Base-by-base conservation (phyloP, 2,329 filamentous ascomycete genomes). In the Hypocrella siamensis region DNA sequence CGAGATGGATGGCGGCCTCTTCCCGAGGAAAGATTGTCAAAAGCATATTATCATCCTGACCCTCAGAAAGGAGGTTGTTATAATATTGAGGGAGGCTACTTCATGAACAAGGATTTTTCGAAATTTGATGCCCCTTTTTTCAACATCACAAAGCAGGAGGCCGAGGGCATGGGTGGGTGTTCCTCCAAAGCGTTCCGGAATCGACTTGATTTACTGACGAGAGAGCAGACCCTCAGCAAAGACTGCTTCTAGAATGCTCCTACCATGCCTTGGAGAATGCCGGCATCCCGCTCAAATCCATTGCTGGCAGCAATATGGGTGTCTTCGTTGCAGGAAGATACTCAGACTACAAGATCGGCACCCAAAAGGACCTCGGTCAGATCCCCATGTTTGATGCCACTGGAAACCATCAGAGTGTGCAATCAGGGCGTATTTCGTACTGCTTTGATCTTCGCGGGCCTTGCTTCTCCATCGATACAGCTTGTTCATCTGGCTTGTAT, bases 221-320 rank as follows among this genome's bases (percentile, higher is more conserved):
- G 7, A 14, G 25, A 9, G 10, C 24, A 40, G 66, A 71, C 31
- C 67, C 67, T 1, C 65, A 70, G 36, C 65, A 69, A 36, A 54
- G 65, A 2, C 49, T 66, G 14, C 49, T 67, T 11, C 52, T 70
- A 3, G 65, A 70, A 42, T 63, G 60, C 36, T 59, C 61, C 1
- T 70, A 64, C 37, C 65, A 70, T 41, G 63, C 64, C 0, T 49
- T 70, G 6, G 66, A 70, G 41, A 65, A 60, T 32, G 63, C 63
- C 3, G 65, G 65, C 7, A 52, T 66, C 14, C 55, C 60, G 5
- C 61, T 59, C 39, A 57, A 63, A 18, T 41, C 46, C 4, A 54
- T 67, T 19, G 53, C 62, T 2, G 64, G 64, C 4, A 54, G 57
- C 31, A 53, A 63, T 26, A 59, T 63, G 17, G 63, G 62, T 9